Conservation (phyloP, 306 rosid species). For the Clitoria ternatea region DNA sequence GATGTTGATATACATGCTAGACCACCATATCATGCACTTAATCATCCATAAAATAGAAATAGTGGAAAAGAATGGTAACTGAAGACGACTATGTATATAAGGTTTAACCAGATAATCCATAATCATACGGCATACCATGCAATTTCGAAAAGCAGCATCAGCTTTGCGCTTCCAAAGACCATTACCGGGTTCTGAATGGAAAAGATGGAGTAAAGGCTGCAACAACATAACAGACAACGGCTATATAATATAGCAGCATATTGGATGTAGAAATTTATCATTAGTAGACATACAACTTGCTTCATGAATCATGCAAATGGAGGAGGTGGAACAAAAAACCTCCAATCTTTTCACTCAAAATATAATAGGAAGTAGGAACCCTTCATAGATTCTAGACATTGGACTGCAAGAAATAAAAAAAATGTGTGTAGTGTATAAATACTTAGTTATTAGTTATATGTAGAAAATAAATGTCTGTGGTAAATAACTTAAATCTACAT, state of each 20-base stretch:
- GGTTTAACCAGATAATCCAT: background rate
- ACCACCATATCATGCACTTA: background rate
- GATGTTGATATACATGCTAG: background rate
- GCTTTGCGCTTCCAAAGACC: conserved; percentile 96
- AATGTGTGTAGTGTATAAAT: background rate
- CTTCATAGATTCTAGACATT: background rate
- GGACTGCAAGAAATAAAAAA: conserved; percentile 7
- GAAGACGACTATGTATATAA: background rate
- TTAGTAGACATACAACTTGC: conserved; percentile 9
- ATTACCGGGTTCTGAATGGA: conserved; percentile 78
- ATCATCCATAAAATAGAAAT: background rate
- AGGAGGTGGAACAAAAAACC: background rate
- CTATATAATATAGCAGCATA: conserved; percentile 5
- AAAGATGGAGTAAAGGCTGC: conserved; percentile 86
- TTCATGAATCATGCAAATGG: conserved; percentile 7
- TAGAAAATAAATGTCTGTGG: background rate
- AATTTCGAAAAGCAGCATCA: conserved; percentile 72
- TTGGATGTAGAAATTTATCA: conserved; percentile 15
- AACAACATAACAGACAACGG: conserved; percentile 11
- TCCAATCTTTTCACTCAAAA: conserved; percentile 3
- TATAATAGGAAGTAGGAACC: background rate
- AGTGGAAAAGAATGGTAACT: background rate
- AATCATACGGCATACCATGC: conserved; percentile 62
- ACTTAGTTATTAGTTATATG: background rate
- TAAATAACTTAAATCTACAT: background rate